A percentile compares a stretch with the other conserved stretches of the same genome.
Conservation (phyloP, 305 asterid genomes). For the Fraxinus sp. region DNA sequence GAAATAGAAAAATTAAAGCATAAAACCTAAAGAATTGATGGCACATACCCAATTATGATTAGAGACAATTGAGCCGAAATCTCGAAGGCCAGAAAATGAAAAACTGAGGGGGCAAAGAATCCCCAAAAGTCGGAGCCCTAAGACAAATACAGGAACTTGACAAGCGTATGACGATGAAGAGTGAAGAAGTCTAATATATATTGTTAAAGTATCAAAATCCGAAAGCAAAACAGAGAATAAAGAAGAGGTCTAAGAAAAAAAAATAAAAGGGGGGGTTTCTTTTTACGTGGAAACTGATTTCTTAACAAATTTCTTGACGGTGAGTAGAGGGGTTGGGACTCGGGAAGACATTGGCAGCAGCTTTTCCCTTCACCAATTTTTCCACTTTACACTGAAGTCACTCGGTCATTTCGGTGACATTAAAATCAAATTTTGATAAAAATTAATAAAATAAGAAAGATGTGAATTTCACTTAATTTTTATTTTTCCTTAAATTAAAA, state of each 20-base stretch:
- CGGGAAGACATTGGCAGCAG: neutral
- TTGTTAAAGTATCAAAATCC: neutral
- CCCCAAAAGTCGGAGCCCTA: neutral
- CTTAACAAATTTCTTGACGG: neutral
- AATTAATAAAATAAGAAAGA: too few relatives aligned
- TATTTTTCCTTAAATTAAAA: too few relatives aligned
- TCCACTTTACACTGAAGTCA: neutral
- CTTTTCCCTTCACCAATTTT: neutral
- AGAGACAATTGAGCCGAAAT: conserved; percentile 29
- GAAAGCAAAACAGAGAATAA: neutral
- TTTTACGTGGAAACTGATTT: neutral
- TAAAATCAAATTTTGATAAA: neutral
- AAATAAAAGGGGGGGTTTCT: neutral
- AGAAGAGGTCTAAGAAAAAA: neutral
- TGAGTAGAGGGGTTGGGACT: conserved; percentile 24
- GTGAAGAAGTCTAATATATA: neutral
- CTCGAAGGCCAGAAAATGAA: neutral
- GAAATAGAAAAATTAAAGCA: conserved; percentile 4
- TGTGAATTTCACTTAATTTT: neutral
- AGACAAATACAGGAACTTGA: neutral
- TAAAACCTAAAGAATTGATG: conserved; percentile 25
- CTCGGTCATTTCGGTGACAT: neutral
- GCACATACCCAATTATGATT: conserved; percentile 47
- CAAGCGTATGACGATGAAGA: neutral
- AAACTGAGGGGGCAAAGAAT: neutral